phyloP scores from a whole-genome alignment of 306 rosid genomes.

The Echinosophora koreensis region DNA sequence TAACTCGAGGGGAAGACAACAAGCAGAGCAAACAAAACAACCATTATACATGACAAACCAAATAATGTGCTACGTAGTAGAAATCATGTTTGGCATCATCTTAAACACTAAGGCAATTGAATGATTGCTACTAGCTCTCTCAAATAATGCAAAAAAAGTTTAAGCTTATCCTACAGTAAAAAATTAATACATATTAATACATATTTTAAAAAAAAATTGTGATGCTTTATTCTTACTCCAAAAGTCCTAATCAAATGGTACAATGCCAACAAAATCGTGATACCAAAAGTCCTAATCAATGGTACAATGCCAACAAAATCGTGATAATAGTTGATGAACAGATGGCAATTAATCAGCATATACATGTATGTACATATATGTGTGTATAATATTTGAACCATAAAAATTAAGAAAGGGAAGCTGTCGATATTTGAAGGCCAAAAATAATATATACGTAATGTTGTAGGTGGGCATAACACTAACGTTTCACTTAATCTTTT shows the following conservation, averaged over 20 bases:
- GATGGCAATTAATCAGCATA: background rate
- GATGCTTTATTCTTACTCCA: too few species aligned
- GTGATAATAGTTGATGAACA: background rate
- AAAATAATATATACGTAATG: constrained; percentile 22
- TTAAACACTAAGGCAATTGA: constrained; percentile 16
- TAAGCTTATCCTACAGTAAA: too few species aligned
- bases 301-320: background rate
- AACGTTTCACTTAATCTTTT: constrained; percentile 23
- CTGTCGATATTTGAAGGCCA: constrained; percentile 13
- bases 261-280: too few species aligned
- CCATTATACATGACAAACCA: constrained; percentile 26
- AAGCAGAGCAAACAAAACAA: constrained; percentile 44
- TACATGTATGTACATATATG: background rate
- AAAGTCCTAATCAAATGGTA: too few species aligned
- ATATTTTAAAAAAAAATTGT: too few species aligned
- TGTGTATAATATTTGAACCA: background rate
- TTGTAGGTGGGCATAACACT: constrained; percentile 30
- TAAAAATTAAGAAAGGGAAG: background rate
- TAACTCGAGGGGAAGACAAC: constrained; percentile 44
- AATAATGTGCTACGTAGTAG: constrained; percentile 1
- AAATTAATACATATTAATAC: too few species aligned
- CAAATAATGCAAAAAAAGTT: constrained; percentile 7
- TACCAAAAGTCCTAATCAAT: too few species aligned
- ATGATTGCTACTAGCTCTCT: constrained; percentile 36
- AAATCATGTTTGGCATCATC: constrained; percentile 23